Evolutionary conservation across 805 yeast genomes (phyloP).

Genomic region (Schwanniomyces pseudopolymorphus): DNA sequence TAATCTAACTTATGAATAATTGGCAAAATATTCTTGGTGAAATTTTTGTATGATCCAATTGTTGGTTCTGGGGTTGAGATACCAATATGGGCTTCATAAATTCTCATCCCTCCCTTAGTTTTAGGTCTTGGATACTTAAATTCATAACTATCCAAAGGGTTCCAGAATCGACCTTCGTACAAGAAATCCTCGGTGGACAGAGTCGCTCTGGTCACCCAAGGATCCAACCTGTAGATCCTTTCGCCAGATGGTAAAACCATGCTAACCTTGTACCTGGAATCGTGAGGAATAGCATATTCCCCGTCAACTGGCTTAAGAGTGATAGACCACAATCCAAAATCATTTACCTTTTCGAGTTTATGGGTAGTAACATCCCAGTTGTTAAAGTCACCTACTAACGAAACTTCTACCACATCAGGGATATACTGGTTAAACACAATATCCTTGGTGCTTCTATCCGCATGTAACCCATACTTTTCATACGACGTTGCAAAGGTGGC

Average conservation of each 20-base stretch:
- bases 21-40: slow-evolving; percentile 80
- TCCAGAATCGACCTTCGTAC: slow-evolving; percentile 93
- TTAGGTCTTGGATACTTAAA: slow-evolving; percentile 69
- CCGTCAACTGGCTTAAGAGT: slow-evolving; percentile 58
- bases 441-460: slow-evolving; percentile 47
- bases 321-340: slow-evolving; percentile 69
- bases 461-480: slow-evolving; percentile 73
- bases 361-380: slow-evolving; percentile 66
- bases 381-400: slow-evolving; percentile 91
- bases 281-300: slow-evolving; percentile 71
- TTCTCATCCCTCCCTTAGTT: slow-evolving; percentile 53
- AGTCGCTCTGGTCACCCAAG: slow-evolving; percentile 85
- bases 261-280: slow-evolving; percentile 71
- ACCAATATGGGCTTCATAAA: slow-evolving; percentile 95
- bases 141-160: slow-evolving; percentile 58
- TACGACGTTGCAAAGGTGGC: slow-evolving; percentile 74
- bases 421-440: slow-evolving; percentile 81
- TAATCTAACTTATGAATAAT: slow-evolving; percentile 81
- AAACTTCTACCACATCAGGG: slow-evolving; percentile 77
- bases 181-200: slow-evolving; percentile 53
- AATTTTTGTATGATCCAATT: slow-evolving; percentile 82
- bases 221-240: slow-evolving; percentile 77
- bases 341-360: slow-evolving; percentile 53
- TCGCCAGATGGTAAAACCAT: slow-evolving; percentile 68
- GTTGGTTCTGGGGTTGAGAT: slow-evolving; percentile 89